Evolutionary conservation across 2,329 filamentous ascomycete species (phyloP).

Genomic region (Fusarium nelsonii): DNA sequence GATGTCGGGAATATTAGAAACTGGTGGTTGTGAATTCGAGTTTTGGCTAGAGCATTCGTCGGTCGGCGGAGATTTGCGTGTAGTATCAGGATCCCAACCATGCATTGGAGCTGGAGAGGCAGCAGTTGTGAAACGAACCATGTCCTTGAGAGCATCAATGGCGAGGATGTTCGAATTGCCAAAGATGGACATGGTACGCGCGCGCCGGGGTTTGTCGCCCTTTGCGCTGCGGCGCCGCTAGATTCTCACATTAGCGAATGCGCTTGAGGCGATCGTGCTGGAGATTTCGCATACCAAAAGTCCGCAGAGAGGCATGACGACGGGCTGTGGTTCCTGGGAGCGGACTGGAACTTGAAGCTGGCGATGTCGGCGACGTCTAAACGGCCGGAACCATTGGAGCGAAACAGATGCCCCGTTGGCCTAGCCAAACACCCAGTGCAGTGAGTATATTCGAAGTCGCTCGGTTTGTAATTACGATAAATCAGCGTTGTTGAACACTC

Average conservation of each 20-base stretch:
- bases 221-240: constrained; percentile 31
- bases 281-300: constrained; percentile 36
- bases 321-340: constrained; percentile 14
- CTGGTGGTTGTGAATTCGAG: constrained; percentile 30
- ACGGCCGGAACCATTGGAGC: constrained; percentile 43
- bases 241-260: constrained; percentile 22
- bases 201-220: constrained; percentile 48
- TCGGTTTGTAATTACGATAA: background rate
- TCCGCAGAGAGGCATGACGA: constrained; percentile 42
- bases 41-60: constrained; percentile 47
- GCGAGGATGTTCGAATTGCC: constrained; percentile 53
- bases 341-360: constrained; percentile 32
- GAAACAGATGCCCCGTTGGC: constrained; percentile 18
- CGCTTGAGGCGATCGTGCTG: background rate
- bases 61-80: constrained; percentile 29
- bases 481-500: background rate
- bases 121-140: constrained; percentile 53
- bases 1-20: constrained; percentile 51
- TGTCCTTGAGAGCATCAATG: constrained; percentile 47
- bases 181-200: constrained; percentile 57
- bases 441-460: background rate
- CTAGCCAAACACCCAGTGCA: constrained; percentile 18
- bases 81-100: constrained; percentile 38
- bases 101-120: constrained; percentile 48
- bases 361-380: constrained; percentile 32